Evolutionary conservation across 2,329 filamentous ascomycete genomes (phyloP), one percentile per base, ranked within the genome.

Genomic region (Penicillium sp.): DNA sequence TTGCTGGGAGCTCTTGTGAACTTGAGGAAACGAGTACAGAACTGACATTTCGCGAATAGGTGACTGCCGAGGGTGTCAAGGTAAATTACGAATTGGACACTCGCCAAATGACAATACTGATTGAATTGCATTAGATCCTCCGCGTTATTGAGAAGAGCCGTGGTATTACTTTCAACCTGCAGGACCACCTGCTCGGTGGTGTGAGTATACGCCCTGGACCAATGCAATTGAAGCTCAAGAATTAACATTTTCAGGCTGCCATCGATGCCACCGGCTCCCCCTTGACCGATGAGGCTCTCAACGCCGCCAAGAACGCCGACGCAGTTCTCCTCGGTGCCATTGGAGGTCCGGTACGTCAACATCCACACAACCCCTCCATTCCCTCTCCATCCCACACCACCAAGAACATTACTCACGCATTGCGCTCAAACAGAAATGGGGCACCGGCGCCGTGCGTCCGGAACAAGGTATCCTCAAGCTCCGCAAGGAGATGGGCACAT

Each of bases 301-400:
- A 78, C 13, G 91, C 91, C 34, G 91, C 91, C 63, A 92, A 95
- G 75, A 79, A 82, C 47, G 91, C 92, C 60, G 89, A 96, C 74
- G 93, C 92, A 36, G 88, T 97, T 56, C 86, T 97, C 56, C 86
- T 97, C 51, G 93, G 92, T 63, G 91, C 93, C 64, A 95, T 97
- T 68, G 93, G 93, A 64, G 93, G 93, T n/a, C 93, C 94, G 34
- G 82, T 84, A 81, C 49, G 78, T 68, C 35, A 30, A 51, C 4
- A 36, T 26, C 14, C n/a, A 34, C 39, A n/a, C 23, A 23, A 41
- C 14, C 35, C 46, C 14, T 18, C 26, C 26, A n/a, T 11, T 2
- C 27, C 45, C 13, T 14, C 4, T 11, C 34, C 45, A 34, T 13
- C 29, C 50, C 26, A 41, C 35, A 40, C 36, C 42, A 2, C 18